Conservation (phyloP, 805 yeast species). For the Ogataea ramenticola region DNA sequence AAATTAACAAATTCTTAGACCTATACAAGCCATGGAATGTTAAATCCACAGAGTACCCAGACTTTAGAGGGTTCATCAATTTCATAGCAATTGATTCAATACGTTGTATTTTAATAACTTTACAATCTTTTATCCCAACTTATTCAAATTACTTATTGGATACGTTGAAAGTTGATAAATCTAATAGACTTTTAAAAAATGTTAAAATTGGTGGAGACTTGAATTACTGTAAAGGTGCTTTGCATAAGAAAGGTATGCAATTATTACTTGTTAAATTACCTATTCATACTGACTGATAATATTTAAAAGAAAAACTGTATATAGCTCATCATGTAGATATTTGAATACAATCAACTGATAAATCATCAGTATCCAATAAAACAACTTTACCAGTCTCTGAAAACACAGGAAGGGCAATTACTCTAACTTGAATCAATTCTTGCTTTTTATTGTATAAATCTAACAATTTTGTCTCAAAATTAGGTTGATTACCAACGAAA, state of each 20-base stretch:
- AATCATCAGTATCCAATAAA: slow-evolving; percentile 48
- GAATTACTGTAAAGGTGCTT: slow-evolving; percentile 47
- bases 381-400: slow-evolving; percentile 57
- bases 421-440: slow-evolving; percentile 28
- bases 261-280: too few relatives aligned
- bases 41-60: slow-evolving; percentile 13
- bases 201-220: slow-evolving; percentile 52
- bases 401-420: slow-evolving; percentile 70
- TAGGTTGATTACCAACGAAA: slow-evolving; percentile 77
- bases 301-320: slow-evolving; percentile 1
- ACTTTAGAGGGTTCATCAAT: background rate
- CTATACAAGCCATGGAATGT: slow-evolving; percentile 69
- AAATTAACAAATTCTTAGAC: slow-evolving; percentile 64
- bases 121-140: slow-evolving; percentile 69
- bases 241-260: slow-evolving; percentile 22
- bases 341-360: slow-evolving; percentile 46
- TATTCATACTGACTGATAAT: slow-evolving; percentile 6
- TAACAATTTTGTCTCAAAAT: slow-evolving; percentile 40
- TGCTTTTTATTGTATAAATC: slow-evolving; percentile 28
- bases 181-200: slow-evolving; percentile 33
- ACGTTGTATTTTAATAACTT: slow-evolving; percentile 57
- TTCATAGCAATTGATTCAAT: slow-evolving; percentile 12
- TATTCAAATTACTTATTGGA: slow-evolving; percentile 52
- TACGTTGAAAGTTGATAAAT: slow-evolving; percentile 46
- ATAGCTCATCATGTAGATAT: slow-evolving; percentile 10